Percentiles rank a stretch among this genome's conserved stretches.
Evolutionary conservation across 1,284 basidiomycete genomes (phyloP).

Genomic region (Lentinula novae-zelandiae): DNA sequence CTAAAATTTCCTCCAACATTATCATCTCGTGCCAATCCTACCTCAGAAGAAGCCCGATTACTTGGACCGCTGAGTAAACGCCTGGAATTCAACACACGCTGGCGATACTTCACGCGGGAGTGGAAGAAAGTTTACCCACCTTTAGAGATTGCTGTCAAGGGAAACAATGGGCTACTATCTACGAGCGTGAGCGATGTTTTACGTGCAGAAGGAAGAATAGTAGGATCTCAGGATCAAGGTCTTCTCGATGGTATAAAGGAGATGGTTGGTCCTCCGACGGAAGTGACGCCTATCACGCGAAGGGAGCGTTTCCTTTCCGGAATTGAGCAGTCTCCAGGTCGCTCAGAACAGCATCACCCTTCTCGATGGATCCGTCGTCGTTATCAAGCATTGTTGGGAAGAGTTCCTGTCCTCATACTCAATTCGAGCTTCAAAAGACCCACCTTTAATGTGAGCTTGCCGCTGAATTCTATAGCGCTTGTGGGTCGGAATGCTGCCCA

Average conservation of each 20-base stretch:
- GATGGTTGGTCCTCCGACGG: slow-evolving; percentile 35
- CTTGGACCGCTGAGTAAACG: slow-evolving; percentile 68
- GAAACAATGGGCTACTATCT: slow-evolving; percentile 4
- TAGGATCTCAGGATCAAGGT: slow-evolving; percentile 42
- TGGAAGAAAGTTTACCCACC: slow-evolving; percentile 56
- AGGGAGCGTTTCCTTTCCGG: slow-evolving; percentile 23
- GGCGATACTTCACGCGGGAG: slow-evolving; percentile 59
- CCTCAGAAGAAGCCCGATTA: slow-evolving; percentile 54
- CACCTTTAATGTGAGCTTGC: slow-evolving; percentile 26
- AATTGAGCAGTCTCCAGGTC: background rate
- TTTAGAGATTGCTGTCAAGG: slow-evolving; percentile 39
- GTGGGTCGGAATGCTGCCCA: background rate
- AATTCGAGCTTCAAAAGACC: slow-evolving; percentile 4
- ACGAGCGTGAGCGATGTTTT: slow-evolving; percentile 17
- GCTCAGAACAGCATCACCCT: slow-evolving; percentile 28
- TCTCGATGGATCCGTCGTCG: slow-evolving; percentile 64
- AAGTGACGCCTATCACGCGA: slow-evolving; percentile 24
- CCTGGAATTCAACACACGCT: slow-evolving; percentile 67
- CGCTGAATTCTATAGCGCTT: slow-evolving; percentile 15
- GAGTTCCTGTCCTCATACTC: slow-evolving; percentile 53
- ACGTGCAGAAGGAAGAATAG: slow-evolving; percentile 26
- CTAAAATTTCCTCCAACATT: slow-evolving; percentile 51
- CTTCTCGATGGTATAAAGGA: slow-evolving; percentile 45
- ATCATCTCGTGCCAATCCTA: slow-evolving; percentile 51
- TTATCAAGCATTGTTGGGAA: slow-evolving; percentile 56